phyloP scores from a whole-genome alignment of 768 basidiomycete species.

The Boletellus ananas region DNA sequence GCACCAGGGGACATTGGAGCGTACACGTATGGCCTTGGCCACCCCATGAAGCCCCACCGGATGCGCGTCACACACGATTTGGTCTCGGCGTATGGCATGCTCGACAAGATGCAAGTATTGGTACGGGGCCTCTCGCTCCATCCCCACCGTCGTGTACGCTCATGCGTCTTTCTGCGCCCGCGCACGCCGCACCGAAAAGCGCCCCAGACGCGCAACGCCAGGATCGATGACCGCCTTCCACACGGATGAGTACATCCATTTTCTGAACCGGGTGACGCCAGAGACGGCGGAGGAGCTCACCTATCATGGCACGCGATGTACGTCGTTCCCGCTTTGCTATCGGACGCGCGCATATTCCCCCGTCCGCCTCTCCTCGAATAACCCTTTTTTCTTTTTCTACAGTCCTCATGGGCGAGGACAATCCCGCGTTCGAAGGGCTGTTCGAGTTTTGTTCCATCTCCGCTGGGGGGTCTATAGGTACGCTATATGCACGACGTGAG shows the following conservation, averaged over 20 bases:
- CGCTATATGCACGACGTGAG: conserved; percentile 20
- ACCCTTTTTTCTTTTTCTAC: neutral
- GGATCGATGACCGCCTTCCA: conserved; percentile 91
- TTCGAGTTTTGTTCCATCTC: conserved; percentile 98
- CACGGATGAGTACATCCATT: conserved; percentile 97
- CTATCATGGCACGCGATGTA: conserved; percentile 81
- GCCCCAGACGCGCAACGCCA: conserved; percentile 65
- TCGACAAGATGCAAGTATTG: conserved; percentile 91
- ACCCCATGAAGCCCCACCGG: conserved; percentile 95
- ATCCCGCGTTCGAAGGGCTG: conserved; percentile 93
- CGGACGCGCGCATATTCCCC: too few species aligned
- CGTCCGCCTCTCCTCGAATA: neutral
- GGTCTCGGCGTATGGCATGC: conserved; percentile 85
- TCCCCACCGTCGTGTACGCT: too few species aligned
- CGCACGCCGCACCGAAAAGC: conserved; percentile 37
- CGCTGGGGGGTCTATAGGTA: conserved; percentile 91
- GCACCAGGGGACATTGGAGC: conserved; percentile 62
- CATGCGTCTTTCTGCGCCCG: neutral
- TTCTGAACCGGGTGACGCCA: conserved; percentile 82
- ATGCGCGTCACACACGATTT: conserved; percentile 94
- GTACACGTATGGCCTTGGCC: conserved; percentile 82
- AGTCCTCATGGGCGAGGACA: conserved; percentile 83
- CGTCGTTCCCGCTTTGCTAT: conserved; percentile 19
- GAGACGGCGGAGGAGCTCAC: conserved; percentile 88
- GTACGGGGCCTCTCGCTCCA: conserved; percentile 36